phyloP scores from a whole-genome alignment of 768 basidiomycete species.

The Cytidiella melzeri region DNA sequence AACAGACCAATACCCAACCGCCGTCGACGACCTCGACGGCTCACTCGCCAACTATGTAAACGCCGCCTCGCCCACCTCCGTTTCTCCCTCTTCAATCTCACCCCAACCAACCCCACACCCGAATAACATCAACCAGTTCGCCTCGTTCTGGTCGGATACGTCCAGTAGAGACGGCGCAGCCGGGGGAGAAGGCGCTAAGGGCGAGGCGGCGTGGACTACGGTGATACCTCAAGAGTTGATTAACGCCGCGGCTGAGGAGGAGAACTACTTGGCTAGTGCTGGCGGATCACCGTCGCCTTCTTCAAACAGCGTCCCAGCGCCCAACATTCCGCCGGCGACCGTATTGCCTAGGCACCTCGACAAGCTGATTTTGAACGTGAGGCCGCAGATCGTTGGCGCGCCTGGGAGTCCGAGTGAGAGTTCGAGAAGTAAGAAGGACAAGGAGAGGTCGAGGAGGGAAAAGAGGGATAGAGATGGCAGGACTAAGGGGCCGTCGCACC shows the following conservation, averaged over 20 bases:
- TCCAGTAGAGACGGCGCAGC: slow-evolving; percentile 9
- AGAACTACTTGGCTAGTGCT: slow-evolving; percentile 54
- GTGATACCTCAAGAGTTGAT: slow-evolving; percentile 74
- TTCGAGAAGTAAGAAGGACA: slow-evolving; percentile 11
- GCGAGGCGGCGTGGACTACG: slow-evolving; percentile 61
- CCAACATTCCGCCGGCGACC: slow-evolving; percentile 85
- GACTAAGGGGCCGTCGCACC: slow-evolving; percentile 12
- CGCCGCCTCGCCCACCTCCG: slow-evolving; percentile 36
- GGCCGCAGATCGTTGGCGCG: slow-evolving; percentile 14
- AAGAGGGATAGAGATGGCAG: slow-evolving; percentile 17
- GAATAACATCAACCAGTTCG: slow-evolving; percentile 20
- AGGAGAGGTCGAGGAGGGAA: slow-evolving; percentile 6
- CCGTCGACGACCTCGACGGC: slow-evolving; percentile 85
- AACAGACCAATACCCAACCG: slow-evolving; percentile 73
- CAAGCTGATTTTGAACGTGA: slow-evolving; percentile 81
- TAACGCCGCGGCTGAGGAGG: slow-evolving; percentile 80
- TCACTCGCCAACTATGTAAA: slow-evolving; percentile 92
- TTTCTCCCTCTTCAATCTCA: slow-evolving; percentile 23
- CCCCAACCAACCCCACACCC: slow-evolving; percentile 15
- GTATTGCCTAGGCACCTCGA: slow-evolving; percentile 86
- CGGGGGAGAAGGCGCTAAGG: slow-evolving; percentile 14
- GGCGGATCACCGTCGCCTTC: slow-evolving; percentile 13
- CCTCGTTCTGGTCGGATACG: slow-evolving; percentile 40
- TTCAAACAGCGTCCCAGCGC: slow-evolving; percentile 43
- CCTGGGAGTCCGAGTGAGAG: slow-evolving; percentile 14